These are phyloP conservation scores for Trametes punicea DNA, from an alignment of 768 basidiomycete genomes.

Conservation along the genomic window DNA sequence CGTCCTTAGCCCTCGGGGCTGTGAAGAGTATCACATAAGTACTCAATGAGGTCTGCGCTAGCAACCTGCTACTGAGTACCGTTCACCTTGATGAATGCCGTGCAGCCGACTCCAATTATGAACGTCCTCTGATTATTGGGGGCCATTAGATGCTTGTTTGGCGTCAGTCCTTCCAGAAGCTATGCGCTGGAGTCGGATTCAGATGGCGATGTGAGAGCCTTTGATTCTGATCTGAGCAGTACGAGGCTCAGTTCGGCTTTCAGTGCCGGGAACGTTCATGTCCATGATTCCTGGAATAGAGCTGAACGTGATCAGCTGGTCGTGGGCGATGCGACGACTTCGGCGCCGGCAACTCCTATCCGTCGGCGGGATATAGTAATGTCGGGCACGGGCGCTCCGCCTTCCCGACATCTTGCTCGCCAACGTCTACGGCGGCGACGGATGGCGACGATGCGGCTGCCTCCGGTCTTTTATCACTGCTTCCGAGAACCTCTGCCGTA, in stretches of 20 bases:
- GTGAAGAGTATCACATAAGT: conserved; percentile 5
- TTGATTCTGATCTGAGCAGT: too few species aligned
- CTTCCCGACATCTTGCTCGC: background rate
- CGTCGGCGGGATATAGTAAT: too few species aligned
- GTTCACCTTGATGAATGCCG: conserved; percentile 71
- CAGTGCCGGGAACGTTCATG: background rate
- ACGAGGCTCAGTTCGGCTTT: background rate
- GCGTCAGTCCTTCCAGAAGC: background rate
- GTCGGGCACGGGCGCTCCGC: background rate
- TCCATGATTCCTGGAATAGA: background rate
- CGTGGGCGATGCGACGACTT: background rate
- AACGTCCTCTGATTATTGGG: conserved; percentile 40
- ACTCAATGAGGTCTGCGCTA: background rate
- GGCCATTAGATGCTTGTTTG: conserved; percentile 15
- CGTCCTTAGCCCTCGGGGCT: conserved; percentile 64
- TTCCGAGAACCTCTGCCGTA: conserved; percentile 83
- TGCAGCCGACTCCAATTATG: conserved; percentile 71
- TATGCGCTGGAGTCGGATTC: background rate
- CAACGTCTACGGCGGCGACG: too few species aligned
- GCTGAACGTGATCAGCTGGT: conserved; percentile 8
- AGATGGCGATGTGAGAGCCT: background rate
- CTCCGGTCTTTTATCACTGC: conserved; percentile 74
- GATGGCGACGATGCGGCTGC: conserved; percentile 46
- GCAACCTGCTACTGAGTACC: background rate
- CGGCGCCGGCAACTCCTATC: background rate